A percentile compares a stretch with the other conserved stretches of the same genome.
Conservation (phyloP, 163 green algal species). For the Trebouxia gelatinosa region DNA sequence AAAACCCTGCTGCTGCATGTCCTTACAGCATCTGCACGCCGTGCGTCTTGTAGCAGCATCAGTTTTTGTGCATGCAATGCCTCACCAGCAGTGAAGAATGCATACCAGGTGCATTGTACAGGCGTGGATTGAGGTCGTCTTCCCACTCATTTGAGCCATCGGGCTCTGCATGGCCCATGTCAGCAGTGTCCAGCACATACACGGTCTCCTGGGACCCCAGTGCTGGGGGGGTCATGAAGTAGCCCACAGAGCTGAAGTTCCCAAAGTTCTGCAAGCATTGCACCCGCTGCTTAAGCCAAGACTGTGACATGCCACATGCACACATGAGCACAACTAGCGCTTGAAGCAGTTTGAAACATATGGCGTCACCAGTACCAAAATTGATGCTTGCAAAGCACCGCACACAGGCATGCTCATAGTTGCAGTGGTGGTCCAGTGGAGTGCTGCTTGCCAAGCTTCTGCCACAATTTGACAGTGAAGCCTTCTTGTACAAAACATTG, state of each 20-base stretch:
- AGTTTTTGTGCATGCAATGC: background rate
- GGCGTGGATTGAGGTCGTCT: constrained; percentile 10
- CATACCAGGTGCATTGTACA: constrained; percentile 10
- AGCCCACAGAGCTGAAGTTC: background rate
- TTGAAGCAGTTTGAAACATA: background rate
- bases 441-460: too few species aligned
- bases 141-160: constrained; percentile 29
- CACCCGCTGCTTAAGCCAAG: too few species aligned
- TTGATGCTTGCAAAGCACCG: background rate
- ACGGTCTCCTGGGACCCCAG: background rate
- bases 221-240: constrained; percentile 9
- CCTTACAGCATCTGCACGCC: too few species aligned
- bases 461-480: background rate
- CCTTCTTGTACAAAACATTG: background rate
- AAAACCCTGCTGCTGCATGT: too few species aligned
- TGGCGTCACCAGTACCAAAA: background rate
- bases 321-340: background rate
- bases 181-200: constrained; percentile 24
- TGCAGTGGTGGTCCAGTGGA: background rate
- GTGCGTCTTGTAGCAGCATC: too few species aligned
- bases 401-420: background rate
- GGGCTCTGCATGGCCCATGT: constrained; percentile 16
- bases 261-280: constrained; percentile 5
- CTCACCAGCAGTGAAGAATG: background rate
- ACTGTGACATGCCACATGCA: background rate